These are phyloP conservation scores for Yamadazyma mexicana DNA, from an alignment of 1,139 yeast genomes.

Conservation along the genomic window DNA sequence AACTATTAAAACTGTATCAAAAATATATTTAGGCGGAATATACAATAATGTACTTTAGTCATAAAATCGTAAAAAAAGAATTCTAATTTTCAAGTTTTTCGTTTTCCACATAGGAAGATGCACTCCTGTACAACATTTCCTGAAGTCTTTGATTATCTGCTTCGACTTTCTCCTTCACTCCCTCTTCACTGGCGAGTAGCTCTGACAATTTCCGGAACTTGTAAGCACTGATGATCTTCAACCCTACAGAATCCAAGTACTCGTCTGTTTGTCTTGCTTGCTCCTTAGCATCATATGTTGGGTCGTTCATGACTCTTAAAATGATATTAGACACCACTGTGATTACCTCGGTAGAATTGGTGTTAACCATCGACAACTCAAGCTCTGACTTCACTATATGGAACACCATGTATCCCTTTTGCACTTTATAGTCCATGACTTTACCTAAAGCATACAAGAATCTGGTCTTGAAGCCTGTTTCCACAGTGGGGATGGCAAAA, in stretches of 20 bases:
- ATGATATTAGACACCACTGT: slow-evolving; percentile 31
- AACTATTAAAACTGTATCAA: slow-evolving; percentile 1
- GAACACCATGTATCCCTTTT: slow-evolving; percentile 45
- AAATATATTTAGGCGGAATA: neutral
- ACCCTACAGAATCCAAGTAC: slow-evolving; percentile 16
- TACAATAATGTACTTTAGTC: slow-evolving; percentile 6
- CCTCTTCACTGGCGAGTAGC: slow-evolving; percentile 14
- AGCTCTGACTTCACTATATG: slow-evolving; percentile 42
- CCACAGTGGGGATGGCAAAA: slow-evolving; percentile 49
- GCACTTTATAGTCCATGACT: slow-evolving; percentile 36
- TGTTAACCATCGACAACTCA: slow-evolving; percentile 34
- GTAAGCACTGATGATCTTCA: slow-evolving; percentile 17
- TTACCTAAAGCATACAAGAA: slow-evolving; percentile 52
- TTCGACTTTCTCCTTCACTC: slow-evolving; percentile 20
- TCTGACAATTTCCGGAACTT: slow-evolving; percentile 17
- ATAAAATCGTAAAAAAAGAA: slow-evolving; percentile 3
- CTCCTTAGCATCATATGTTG: slow-evolving; percentile 20
- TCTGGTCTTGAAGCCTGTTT: slow-evolving; percentile 46
- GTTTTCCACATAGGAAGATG: slow-evolving; percentile 41
- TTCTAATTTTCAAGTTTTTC: slow-evolving; percentile 33
- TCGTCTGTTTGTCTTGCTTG: slow-evolving; percentile 17
- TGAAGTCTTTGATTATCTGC: slow-evolving; percentile 26
- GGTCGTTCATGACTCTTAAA: slow-evolving; percentile 21
- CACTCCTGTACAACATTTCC: slow-evolving; percentile 41
- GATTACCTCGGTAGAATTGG: slow-evolving; percentile 29